These are phyloP conservation scores for Acmispon strigosus DNA, from an alignment of 306 rosid genomes.

Conservation along the genomic window DNA sequence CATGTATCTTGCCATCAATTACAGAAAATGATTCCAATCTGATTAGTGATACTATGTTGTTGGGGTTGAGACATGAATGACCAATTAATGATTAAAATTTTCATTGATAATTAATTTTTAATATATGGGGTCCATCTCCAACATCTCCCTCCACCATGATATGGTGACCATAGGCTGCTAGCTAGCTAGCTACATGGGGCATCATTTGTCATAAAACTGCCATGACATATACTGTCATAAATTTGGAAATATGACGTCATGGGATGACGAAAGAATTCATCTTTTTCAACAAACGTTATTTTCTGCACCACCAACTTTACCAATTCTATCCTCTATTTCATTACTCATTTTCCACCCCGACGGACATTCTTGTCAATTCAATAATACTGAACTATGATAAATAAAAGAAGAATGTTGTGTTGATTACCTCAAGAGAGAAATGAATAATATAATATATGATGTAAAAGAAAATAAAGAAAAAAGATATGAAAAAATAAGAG, in stretches of 20 bases:
- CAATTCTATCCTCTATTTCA: slow-evolving; percentile 2
- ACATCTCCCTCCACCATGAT: no score
- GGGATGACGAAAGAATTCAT: slow-evolving; percentile 12
- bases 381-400: background rate
- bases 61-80: background rate
- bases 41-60: background rate
- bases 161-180: no score
- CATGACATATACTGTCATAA: background rate
- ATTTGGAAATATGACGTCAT: slow-evolving; percentile 2
- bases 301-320: background rate
- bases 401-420: no score
- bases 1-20: background rate
- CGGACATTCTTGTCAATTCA: slow-evolving; percentile 2
- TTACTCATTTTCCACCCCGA: background rate
- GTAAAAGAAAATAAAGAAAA: no score
- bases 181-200: background rate
- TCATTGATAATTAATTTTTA: background rate
- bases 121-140: slow-evolving; percentile 11
- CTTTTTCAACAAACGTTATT: background rate
- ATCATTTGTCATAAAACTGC: background rate
- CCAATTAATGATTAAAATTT: background rate
- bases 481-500: no score
- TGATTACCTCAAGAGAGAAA: no score
- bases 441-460: no score
- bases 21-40: background rate